phyloP scores from a whole-genome alignment of 257 asterid genomes.

The Capsicum baccatum region DNA sequence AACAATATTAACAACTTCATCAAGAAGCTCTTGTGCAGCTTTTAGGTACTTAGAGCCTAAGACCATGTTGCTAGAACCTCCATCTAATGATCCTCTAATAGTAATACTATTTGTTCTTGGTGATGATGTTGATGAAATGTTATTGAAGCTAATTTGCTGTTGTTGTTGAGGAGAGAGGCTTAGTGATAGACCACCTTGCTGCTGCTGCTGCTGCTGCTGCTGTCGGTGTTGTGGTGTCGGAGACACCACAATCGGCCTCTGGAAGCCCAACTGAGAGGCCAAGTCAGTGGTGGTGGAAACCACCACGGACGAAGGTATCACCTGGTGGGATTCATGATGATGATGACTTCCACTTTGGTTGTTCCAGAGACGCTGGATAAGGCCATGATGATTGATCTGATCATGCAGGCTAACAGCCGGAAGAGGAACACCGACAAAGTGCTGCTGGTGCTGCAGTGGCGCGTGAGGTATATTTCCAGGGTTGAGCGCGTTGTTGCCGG shows the following conservation, averaged over 20 bases:
- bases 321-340: conserved; percentile 34
- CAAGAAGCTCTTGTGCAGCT: conserved; percentile 72
- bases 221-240: conserved; percentile 26
- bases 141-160: conserved; percentile 31
- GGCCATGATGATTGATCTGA: conserved; percentile 27
- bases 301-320: conserved; percentile 34
- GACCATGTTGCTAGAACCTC: conserved; percentile 40
- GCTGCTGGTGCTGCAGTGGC: conserved; percentile 48
- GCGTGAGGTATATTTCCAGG: conserved; percentile 41
- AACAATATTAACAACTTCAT: conserved; percentile 60
- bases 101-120: conserved; percentile 33
- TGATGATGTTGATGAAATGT: conserved; percentile 9
- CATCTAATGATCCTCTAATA: conserved; percentile 35
- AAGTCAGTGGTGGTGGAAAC: conserved; percentile 31
- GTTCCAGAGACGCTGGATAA: conserved; percentile 26
- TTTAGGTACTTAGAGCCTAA: conserved; percentile 65
- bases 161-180: conserved; percentile 59
- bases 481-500: conserved; percentile 34
- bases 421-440: conserved; percentile 51
- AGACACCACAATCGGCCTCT: conserved; percentile 19
- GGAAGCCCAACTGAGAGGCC: conserved; percentile 35
- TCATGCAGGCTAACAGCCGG: conserved; percentile 30
- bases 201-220: conserved; percentile 9
- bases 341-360: conserved; percentile 15
- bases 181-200: conserved; percentile 50